Conservation (phyloP, 306 rosid species). For the Inga oerstediana region DNA sequence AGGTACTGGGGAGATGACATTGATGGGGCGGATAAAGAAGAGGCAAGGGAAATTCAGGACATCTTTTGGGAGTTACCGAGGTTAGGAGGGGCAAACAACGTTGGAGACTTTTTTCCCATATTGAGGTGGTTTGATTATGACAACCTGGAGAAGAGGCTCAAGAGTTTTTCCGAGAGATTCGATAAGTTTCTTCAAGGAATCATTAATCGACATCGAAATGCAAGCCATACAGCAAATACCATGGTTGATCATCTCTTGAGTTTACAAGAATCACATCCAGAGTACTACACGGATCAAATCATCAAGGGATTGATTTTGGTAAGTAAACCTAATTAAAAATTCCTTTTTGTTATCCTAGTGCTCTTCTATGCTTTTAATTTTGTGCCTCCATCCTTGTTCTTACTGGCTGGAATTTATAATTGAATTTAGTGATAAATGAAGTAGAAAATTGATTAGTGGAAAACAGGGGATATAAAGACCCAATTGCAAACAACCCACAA, state of each 20-base stretch:
- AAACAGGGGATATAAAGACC: too few species aligned
- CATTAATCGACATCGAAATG: conserved; percentile 34
- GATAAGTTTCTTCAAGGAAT: conserved; percentile 43
- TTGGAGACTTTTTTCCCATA: conserved; percentile 35
- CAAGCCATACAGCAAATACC: conserved; percentile 6
- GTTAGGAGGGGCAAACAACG: conserved; percentile 15
- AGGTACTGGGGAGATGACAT: not conserved
- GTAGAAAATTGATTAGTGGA: too few species aligned
- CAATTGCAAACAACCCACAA: too few species aligned
- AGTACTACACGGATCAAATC: conserved; percentile 22
- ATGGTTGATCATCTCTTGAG: conserved; percentile 42
- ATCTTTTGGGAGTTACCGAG: not conserved
- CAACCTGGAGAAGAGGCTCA: not conserved
- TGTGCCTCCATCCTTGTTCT: too few species aligned
- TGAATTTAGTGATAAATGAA: too few species aligned
- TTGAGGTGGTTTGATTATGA: conserved; percentile 40
- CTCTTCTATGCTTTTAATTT: too few species aligned
- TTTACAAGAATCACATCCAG: conserved; percentile 36
- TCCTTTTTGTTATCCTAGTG: not conserved
- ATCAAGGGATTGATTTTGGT: conserved; percentile 46
- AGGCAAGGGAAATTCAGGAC: conserved; percentile 39
- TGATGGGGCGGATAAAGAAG: conserved; percentile 33
- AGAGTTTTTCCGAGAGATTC: not conserved
- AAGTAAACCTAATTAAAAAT: not conserved
- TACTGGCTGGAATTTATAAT: too few species aligned